phyloP scores from a whole-genome alignment of 352 stramenopile genomes.

The Phytophthora sansomeana region DNA sequence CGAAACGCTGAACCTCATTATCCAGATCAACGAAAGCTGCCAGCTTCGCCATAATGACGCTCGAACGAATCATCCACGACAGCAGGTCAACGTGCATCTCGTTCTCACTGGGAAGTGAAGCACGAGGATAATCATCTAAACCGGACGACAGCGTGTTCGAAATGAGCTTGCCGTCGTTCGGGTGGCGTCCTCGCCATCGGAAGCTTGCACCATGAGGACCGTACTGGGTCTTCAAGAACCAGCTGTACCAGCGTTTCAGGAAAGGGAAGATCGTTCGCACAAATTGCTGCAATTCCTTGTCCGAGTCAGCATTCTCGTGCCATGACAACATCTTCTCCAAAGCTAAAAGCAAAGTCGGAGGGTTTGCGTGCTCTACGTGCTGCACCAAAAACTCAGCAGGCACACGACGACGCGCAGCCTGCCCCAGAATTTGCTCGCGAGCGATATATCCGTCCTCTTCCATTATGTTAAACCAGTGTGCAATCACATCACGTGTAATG shows the following conservation, averaged over 20 bases:
- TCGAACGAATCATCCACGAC: slow-evolving; percentile 90
- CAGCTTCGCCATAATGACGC: slow-evolving; percentile 60
- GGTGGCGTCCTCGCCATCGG: slow-evolving; percentile 82
- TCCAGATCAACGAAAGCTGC: slow-evolving; percentile 54
- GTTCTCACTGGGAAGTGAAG: slow-evolving; percentile 66
- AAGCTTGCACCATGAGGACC: slow-evolving; percentile 60
- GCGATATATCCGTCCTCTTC: slow-evolving; percentile 92
- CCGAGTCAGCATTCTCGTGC: slow-evolving; percentile 27
- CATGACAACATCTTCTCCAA: slow-evolving; percentile 80
- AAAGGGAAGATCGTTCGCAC: slow-evolving; percentile 72
- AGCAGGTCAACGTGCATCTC: slow-evolving; percentile 94
- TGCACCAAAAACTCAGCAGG: slow-evolving; percentile 92
- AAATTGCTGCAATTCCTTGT: slow-evolving; percentile 44
- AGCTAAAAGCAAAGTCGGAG: slow-evolving; percentile 88
- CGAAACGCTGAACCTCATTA: slow-evolving; percentile 37
- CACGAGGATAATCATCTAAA: slow-evolving; percentile 93
- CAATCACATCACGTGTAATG: slow-evolving; percentile 84
- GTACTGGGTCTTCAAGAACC: slow-evolving; percentile 73
- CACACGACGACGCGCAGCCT: slow-evolving; percentile 75
- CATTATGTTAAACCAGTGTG: slow-evolving; percentile 91
- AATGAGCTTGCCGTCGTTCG: slow-evolving; percentile 82
- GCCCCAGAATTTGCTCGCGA: slow-evolving; percentile 91
- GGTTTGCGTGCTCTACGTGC: slow-evolving; percentile 92
- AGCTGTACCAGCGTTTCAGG: slow-evolving; percentile 79
- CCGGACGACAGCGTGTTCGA: slow-evolving; percentile 93